These are phyloP conservation scores for Phaeosphaeria sp. DNA, from an alignment of 2,329 filamentous ascomycete species.

Conservation along the genomic window DNA sequence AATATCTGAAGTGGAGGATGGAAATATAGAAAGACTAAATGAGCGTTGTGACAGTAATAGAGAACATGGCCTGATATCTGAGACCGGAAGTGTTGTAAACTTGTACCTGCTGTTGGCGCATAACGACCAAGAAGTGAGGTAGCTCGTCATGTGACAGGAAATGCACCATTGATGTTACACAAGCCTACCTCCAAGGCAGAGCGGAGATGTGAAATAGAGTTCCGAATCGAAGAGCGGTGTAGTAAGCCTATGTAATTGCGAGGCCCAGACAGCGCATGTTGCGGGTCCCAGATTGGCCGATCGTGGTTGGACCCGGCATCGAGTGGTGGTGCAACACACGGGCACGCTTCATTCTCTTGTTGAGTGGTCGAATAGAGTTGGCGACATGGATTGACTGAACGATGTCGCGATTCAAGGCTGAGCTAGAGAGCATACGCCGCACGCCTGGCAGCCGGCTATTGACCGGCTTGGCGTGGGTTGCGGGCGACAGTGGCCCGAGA, in stretches of 20 bases:
- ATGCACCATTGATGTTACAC: not conserved
- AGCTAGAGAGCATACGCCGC: not conserved
- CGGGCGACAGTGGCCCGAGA: conserved; percentile 22
- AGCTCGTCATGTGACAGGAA: not conserved
- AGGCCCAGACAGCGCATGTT: not conserved
- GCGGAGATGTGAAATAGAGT: not conserved
- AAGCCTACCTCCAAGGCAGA: not conserved
- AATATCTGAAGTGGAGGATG: too few relatives aligned
- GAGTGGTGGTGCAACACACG: not conserved
- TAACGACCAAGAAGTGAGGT: not conserved
- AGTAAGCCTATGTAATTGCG: not conserved
- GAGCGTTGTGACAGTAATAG: not conserved
- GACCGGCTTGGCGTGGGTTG: conserved; percentile 23
- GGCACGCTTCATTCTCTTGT: not conserved
- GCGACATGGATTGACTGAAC: not conserved
- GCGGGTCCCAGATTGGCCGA: too few relatives aligned
- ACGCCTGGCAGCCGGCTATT: conserved; percentile 10
- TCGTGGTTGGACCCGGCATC: too few relatives aligned
- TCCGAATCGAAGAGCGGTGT: not conserved
- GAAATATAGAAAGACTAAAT: too few relatives aligned
- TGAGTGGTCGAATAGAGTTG: not conserved
- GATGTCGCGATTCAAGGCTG: not conserved
- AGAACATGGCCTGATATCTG: not conserved
- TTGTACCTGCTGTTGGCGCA: not conserved
- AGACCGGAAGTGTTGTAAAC: not conserved